phyloP scores from a whole-genome alignment of 768 basidiomycete species.

The Rhodosporidiobolus sp. region DNA sequence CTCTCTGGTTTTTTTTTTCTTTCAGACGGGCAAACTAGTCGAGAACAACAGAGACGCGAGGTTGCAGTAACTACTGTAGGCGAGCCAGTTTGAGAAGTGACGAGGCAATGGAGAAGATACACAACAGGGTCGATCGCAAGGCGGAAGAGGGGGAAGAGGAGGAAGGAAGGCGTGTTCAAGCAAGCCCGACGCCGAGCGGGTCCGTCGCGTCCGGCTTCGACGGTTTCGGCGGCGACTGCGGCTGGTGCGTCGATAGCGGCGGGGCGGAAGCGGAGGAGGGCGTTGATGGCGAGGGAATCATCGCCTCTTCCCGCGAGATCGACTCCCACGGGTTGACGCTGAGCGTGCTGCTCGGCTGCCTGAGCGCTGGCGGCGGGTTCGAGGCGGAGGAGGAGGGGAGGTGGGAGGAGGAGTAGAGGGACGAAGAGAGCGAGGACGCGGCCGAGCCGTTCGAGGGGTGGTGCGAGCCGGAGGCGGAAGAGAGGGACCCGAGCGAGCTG shows the following conservation, averaged over 20 bases:
- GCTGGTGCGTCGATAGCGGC: neutral
- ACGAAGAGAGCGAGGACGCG: too few species aligned
- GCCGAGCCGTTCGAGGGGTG: neutral
- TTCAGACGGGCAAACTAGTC: too few species aligned
- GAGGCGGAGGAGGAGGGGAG: too few species aligned
- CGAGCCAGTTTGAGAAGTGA: too few species aligned
- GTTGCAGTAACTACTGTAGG: too few species aligned
- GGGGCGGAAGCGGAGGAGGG: neutral
- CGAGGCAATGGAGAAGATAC: too few species aligned
- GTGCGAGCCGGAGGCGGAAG: neutral
- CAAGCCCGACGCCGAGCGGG: neutral
- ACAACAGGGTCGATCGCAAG: too few species aligned
- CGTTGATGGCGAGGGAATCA: neutral
- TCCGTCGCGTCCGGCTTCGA: neutral
- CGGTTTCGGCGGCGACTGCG: neutral
- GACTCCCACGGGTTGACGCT: conserved; percentile 33
- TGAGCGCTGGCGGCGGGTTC: neutral
- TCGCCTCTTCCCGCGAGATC: conserved; percentile 15
- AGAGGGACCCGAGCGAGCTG: neutral
- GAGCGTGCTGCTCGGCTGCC: conserved; percentile 24
- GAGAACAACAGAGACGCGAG: too few species aligned
- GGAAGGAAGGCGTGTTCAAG: neutral
- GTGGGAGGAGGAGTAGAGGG: neutral
- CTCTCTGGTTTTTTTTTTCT: too few species aligned
- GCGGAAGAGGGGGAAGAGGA: too few species aligned